Evolutionary conservation across 371 early-diverging fungal species (phyloP).

Genomic region (Umbelopsis sp.): DNA sequence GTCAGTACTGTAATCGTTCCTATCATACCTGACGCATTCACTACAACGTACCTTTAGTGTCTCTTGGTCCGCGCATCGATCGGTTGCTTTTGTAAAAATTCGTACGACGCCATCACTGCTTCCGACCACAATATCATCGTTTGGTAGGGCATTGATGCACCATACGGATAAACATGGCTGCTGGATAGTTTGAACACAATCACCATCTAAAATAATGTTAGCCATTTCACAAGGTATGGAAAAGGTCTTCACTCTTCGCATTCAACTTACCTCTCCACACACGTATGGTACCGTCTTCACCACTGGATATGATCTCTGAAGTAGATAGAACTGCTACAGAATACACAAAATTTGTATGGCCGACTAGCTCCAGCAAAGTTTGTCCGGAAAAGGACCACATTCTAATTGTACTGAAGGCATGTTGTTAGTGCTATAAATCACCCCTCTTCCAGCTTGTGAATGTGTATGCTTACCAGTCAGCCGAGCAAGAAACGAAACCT

Average conservation of each 20-base stretch:
- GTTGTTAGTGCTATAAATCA: background rate
- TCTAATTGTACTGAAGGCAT: conserved; percentile 65
- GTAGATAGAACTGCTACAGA: conserved; percentile 68
- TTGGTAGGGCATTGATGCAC: conserved; percentile 77
- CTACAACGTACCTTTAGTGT: conserved; percentile 46
- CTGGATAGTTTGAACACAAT: conserved; percentile 79
- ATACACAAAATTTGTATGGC: conserved; percentile 96
- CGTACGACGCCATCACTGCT: conserved; percentile 85
- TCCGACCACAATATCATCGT: conserved; percentile 89
- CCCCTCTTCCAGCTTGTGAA: background rate
- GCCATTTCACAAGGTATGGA: background rate
- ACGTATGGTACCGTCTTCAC: conserved; percentile 92
- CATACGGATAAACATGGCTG: conserved; percentile 94
- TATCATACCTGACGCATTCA: background rate
- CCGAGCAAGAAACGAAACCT: conserved; percentile 87
- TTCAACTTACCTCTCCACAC: conserved; percentile 78
- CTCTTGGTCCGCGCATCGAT: conserved; percentile 67
- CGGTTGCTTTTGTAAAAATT: conserved; percentile 72
- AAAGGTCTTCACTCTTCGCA: background rate
- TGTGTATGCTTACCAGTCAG: conserved; percentile 71
- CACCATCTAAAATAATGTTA: conserved; percentile 43
- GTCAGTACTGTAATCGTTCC: too few relatives aligned
- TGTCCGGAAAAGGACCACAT: conserved; percentile 81
- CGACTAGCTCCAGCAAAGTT: conserved; percentile 77
- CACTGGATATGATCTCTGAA: conserved; percentile 86